Evolutionary conservation across 2,329 filamentous ascomycete genomes (phyloP).

Genomic region (Apiospora aurea): DNA sequence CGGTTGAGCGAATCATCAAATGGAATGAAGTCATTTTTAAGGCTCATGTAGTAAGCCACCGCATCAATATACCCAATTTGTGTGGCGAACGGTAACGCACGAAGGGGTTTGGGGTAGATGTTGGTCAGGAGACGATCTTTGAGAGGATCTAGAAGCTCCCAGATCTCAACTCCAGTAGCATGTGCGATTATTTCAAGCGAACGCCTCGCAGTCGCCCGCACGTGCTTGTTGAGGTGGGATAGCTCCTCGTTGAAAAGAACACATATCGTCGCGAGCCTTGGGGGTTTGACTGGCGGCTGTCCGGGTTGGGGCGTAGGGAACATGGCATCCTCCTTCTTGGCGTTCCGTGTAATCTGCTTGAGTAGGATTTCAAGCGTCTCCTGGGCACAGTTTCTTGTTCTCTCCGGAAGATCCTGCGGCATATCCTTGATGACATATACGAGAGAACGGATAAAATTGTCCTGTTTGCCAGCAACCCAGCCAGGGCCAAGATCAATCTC

Average conservation of each 20-base stretch:
- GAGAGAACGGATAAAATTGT: conserved; percentile 88
- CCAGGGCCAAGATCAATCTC: conserved; percentile 82
- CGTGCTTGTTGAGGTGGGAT: conserved; percentile 94
- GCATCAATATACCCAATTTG: conserved; percentile 99
- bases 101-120: conserved; percentile 93
- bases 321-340: conserved; percentile 78
- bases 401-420: conserved; percentile 90
- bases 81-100: conserved; percentile 89
- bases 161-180: conserved; percentile 78
- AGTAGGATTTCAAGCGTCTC: conserved; percentile 83
- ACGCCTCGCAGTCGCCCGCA: conserved; percentile 84
- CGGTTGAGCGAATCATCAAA: conserved; percentile 93
- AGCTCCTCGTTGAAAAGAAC: conserved; percentile 87
- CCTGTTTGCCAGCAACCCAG: conserved; percentile 84
- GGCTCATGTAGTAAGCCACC: conserved; percentile 90
- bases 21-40: conserved; percentile 87
- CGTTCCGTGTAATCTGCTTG: conserved; percentile 77
- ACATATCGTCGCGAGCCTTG: conserved; percentile 78
- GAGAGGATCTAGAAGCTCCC: conserved; percentile 87
- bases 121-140: conserved; percentile 89
- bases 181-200: conserved; percentile 83
- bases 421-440: conserved; percentile 99
- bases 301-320: conserved; percentile 46
- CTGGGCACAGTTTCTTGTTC: conserved; percentile 83
- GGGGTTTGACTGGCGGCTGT: conserved; percentile 55